A percentile compares a stretch with the other conserved stretches of the same genome.
These are phyloP conservation scores for Kalmusia sp. DNA, from an alignment of 2,329 filamentous ascomycete genomes.

Conservation along the genomic window DNA sequence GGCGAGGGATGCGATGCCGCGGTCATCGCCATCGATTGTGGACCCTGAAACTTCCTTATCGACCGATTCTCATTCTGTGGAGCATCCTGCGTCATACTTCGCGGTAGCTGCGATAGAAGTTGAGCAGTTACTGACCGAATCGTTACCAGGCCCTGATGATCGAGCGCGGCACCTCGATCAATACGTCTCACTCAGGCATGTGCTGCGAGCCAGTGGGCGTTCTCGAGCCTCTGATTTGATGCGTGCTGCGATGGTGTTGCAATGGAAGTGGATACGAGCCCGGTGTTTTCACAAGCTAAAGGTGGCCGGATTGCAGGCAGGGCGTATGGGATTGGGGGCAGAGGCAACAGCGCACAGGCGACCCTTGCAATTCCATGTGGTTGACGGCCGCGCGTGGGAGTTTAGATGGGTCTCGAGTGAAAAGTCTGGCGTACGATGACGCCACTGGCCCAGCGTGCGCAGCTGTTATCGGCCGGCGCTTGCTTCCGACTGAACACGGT, in stretches of 20 bases:
- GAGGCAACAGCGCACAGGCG: constrained; percentile 19
- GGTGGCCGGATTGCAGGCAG: constrained; percentile 16
- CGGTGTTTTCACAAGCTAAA: constrained; percentile 1
- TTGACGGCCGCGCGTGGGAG: constrained; percentile 38
- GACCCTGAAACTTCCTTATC: constrained; percentile 30
- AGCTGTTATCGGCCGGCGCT: constrained; percentile 4
- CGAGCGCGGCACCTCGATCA: background rate
- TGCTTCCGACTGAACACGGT: constrained; percentile 17
- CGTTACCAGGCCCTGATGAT: background rate
- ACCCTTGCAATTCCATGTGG: constrained; percentile 26
- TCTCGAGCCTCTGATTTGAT: constrained; percentile 16
- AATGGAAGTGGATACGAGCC: constrained; percentile 28
- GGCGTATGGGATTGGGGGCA: constrained; percentile 5
- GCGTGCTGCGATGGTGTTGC: constrained; percentile 18
- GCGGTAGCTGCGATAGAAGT: background rate
- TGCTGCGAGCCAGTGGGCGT: constrained; percentile 14
- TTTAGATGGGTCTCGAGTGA: constrained; percentile 25
- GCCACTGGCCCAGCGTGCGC: constrained; percentile 24
- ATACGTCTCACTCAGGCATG: constrained; percentile 5
- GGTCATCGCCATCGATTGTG: constrained; percentile 17
- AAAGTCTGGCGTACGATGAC: constrained; percentile 32
- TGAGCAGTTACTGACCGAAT: constrained; percentile 24
- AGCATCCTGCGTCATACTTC: constrained; percentile 23
- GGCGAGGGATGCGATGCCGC: background rate
- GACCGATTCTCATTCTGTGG: constrained; percentile 15